Percentiles rank a stretch among this genome's conserved stretches.
Conservation (phyloP, 257 asterid species). For the Coffea eugenioides region DNA sequence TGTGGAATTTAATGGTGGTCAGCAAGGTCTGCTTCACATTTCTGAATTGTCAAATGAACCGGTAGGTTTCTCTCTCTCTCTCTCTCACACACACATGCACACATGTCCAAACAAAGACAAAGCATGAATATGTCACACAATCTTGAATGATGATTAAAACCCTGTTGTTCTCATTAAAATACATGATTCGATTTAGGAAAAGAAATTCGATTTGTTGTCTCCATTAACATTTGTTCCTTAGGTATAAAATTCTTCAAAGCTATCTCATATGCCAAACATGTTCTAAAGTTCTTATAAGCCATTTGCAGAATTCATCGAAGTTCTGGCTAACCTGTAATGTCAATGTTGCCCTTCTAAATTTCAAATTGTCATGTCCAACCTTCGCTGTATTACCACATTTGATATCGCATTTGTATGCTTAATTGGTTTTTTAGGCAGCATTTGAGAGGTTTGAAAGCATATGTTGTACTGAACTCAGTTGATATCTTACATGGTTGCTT, state of each 20-base stretch:
- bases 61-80: constrained; percentile 34
- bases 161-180: background rate
- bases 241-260: background rate
- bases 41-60: constrained; percentile 87
- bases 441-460: background rate
- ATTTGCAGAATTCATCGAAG: too few relatives aligned
- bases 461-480: background rate
- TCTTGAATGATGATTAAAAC: background rate
- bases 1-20: constrained; percentile 96
- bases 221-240: background rate
- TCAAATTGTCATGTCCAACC: background rate
- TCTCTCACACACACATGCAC: background rate
- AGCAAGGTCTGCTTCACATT: constrained; percentile 90
- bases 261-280: background rate
- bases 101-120: background rate
- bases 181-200: background rate
- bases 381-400: too few relatives aligned
- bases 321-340: background rate
- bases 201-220: background rate
- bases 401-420: background rate
- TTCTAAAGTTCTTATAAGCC: background rate
- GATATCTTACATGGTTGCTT: background rate
- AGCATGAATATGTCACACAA: background rate
- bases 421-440: background rate
- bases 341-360: background rate